Evolutionary conservation across 1,284 basidiomycete species (phyloP).

Genomic region (Pholiota adiposa): DNA sequence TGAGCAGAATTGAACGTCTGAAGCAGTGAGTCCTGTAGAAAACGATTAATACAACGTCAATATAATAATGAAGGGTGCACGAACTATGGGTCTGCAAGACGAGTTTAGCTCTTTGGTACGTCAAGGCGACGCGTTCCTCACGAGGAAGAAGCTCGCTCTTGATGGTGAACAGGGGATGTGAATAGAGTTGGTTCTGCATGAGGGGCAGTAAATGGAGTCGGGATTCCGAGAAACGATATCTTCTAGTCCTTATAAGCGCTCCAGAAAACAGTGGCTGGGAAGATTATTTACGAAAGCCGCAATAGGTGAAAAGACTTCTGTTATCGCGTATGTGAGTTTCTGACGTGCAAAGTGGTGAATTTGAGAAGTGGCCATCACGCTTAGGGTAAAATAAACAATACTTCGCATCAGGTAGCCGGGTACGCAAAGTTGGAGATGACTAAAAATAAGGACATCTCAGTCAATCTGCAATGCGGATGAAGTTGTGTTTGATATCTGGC

Average conservation of each 20-base stretch:
- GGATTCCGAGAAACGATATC: background rate
- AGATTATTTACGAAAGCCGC: conserved; percentile 19
- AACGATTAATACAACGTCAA: background rate
- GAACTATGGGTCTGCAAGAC: conserved; percentile 52
- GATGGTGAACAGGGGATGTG: conserved; percentile 49
- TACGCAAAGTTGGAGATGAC: conserved; percentile 14
- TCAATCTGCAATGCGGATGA: conserved; percentile 20
- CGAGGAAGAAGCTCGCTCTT: conserved; percentile 45
- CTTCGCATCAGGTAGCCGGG: conserved; percentile 21
- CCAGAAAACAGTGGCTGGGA: conserved; percentile 38
- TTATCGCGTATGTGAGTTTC: conserved; percentile 22
- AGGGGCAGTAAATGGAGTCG: conserved; percentile 5
- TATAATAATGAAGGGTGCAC: conserved; percentile 20
- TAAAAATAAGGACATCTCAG: conserved; percentile 23
- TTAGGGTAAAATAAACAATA: conserved; percentile 23
- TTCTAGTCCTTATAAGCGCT: conserved; percentile 29
- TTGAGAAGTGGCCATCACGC: conserved; percentile 21
- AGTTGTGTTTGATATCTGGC: conserved; percentile 19
- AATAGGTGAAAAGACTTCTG: conserved; percentile 14
- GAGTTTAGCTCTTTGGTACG: conserved; percentile 50
- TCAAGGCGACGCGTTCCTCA: conserved; percentile 49
- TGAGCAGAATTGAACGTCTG: conserved; percentile 50
- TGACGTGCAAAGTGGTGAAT: conserved; percentile 19
- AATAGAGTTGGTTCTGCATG: conserved; percentile 43
- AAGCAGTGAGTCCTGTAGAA: conserved; percentile 42